A percentile compares a stretch with the other conserved stretches of the same genome.
These are phyloP conservation scores for Pyricularia sp. DNA, from an alignment of 2,329 filamentous ascomycete species.

Conservation along the genomic window DNA sequence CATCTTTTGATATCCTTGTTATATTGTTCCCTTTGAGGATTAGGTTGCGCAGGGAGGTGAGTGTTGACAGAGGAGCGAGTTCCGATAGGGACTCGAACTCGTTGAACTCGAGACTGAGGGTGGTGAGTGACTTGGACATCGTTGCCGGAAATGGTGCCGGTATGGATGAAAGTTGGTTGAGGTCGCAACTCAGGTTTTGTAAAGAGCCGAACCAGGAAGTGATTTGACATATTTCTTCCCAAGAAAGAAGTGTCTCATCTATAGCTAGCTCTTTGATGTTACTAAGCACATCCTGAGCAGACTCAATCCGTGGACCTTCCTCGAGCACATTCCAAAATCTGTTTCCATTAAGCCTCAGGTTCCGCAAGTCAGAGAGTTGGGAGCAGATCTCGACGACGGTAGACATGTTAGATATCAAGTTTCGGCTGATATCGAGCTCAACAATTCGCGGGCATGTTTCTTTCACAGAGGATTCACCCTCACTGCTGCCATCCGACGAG, in stretches of 20 bases:
- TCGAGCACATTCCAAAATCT: conserved; percentile 5
- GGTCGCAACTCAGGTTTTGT: conserved; percentile 39
- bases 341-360: conserved; percentile 54
- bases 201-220: conserved; percentile 44
- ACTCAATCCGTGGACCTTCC: conserved; percentile 14
- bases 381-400: conserved; percentile 63
- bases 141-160: conserved; percentile 27
- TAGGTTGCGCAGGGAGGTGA: conserved; percentile 45
- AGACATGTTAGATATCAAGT: conserved; percentile 60
- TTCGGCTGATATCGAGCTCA: conserved; percentile 79
- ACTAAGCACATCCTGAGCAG: conserved; percentile 31
- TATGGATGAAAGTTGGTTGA: conserved; percentile 49
- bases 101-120: conserved; percentile 66
- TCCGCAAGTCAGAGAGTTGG: conserved; percentile 56
- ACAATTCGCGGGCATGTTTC: conserved; percentile 56
- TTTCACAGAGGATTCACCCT: conserved; percentile 27
- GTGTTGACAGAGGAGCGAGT: conserved; percentile 40
- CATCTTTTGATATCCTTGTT: conserved; percentile 24
- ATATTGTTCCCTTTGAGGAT: conserved; percentile 76
- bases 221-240: conserved; percentile 52
- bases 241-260: conserved; percentile 57
- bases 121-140: conserved; percentile 44
- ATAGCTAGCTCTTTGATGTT: conserved; percentile 52
- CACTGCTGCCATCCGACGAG: conserved; percentile 18
- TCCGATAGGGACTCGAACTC: conserved; percentile 51